These are phyloP conservation scores for Passalora sequoiae DNA, from an alignment of 2,329 filamentous ascomycete species.

Conservation along the genomic window DNA sequence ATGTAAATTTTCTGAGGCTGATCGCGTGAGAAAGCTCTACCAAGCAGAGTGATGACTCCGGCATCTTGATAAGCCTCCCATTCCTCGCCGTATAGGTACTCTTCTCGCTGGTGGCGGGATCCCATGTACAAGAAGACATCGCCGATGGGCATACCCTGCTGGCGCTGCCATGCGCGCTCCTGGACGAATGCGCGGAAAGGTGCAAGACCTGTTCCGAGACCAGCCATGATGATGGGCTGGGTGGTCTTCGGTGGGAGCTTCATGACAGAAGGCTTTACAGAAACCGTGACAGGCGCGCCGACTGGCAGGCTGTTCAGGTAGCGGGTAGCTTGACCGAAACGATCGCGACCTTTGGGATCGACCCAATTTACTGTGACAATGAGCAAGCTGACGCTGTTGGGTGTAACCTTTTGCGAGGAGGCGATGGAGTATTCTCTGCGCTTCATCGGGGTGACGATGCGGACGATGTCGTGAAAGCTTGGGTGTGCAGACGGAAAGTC, in stretches of 20 bases:
- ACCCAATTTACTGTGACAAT: constrained; percentile 97
- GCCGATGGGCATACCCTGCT: constrained; percentile 93
- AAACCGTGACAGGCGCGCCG: constrained; percentile 78
- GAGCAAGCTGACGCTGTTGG: constrained; percentile 84
- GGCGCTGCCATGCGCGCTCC: constrained; percentile 95
- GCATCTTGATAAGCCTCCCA: constrained; percentile 98
- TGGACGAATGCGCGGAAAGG: constrained; percentile 99
- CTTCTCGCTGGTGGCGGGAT: constrained; percentile 92
- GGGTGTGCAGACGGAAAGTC: constrained; percentile 89
- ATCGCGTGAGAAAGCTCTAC: constrained; percentile 90
- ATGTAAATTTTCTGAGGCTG: constrained; percentile 99
- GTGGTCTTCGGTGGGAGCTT: constrained; percentile 86
- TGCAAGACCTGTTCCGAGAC: constrained; percentile 93
- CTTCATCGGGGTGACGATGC: constrained; percentile 87
- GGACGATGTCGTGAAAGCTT: constrained; percentile 78
- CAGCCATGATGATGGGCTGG: constrained; percentile 96
- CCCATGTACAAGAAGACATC: constrained; percentile 93
- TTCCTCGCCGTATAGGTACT: constrained; percentile 98
- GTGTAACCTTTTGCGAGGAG: constrained; percentile 90
- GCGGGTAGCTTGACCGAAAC: constrained; percentile 86
- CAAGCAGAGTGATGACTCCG: constrained; percentile 89
- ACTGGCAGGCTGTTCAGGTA: constrained; percentile 74
- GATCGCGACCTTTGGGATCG: constrained; percentile 77
- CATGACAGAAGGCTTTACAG: constrained; percentile 98
- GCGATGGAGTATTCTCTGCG: constrained; percentile 98